These are phyloP conservation scores for Fusarium protoensiforme DNA, from an alignment of 2,329 filamentous ascomycete species.

Conservation along the genomic window DNA sequence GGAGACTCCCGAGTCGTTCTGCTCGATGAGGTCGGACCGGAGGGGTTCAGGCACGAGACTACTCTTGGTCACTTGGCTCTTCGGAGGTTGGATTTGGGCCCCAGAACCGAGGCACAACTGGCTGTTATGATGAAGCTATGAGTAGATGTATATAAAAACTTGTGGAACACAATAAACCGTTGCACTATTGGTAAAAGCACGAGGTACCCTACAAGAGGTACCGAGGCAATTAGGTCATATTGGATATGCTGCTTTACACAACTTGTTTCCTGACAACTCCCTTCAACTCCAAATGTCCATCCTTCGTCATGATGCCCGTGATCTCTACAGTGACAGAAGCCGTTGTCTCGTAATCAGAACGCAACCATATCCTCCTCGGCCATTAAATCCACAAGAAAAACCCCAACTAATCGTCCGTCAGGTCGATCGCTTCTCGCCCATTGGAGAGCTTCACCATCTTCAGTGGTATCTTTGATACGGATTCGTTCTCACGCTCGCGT, in stretches of 20 bases:
- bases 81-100: neutral
- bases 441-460: neutral
- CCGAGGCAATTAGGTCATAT: too few species aligned
- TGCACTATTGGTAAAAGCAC: too few species aligned
- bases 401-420: neutral
- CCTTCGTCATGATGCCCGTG: neutral
- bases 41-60: neutral
- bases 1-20: too few species aligned
- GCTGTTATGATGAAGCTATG: neutral
- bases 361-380: neutral
- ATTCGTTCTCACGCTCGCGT: neutral
- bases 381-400: neutral
- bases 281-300: neutral
- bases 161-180: too few species aligned
- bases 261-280: neutral
- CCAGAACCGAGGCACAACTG: constrained; percentile 1
- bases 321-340: neutral
- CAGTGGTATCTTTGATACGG: neutral
- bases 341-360: neutral
- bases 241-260: too few species aligned
- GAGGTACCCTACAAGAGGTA: too few species aligned
- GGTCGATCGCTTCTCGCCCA: neutral
- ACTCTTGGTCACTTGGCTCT: constrained; percentile 5
- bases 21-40: neutral
- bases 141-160: neutral